phyloP scores from a whole-genome alignment of 1,139 yeast genomes.

The Lodderomyces pseudojiufengensis region DNA sequence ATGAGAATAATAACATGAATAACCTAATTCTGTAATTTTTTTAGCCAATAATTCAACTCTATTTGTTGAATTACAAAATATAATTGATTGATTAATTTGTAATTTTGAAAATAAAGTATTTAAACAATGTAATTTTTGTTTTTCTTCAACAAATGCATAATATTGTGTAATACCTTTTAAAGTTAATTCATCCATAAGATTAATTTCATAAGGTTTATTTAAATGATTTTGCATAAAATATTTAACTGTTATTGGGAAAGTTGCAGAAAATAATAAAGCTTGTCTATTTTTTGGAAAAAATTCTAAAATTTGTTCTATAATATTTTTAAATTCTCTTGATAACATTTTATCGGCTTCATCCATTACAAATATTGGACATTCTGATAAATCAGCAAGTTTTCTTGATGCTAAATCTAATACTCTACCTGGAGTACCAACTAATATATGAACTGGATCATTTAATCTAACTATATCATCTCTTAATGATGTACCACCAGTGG shows the following conservation, averaged over 20 bases:
- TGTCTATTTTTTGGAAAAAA: slow-evolving; percentile 83
- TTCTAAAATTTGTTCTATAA: slow-evolving; percentile 81
- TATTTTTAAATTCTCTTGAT: slow-evolving; percentile 82
- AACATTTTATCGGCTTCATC: slow-evolving; percentile 99
- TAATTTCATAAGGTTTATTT: slow-evolving; percentile 90
- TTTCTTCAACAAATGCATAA: slow-evolving; percentile 96
- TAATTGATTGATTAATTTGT: slow-evolving; percentile 93
- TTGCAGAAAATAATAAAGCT: slow-evolving; percentile 86
- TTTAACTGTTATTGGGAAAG: slow-evolving; percentile 93
- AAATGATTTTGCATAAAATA: slow-evolving; percentile 90
- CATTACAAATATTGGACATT: slow-evolving; percentile 89
- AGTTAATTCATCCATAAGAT: slow-evolving; percentile 95
- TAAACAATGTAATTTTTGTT: slow-evolving; percentile 90
- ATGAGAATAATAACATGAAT: slow-evolving; percentile 94
- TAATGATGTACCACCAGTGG: slow-evolving; percentile 96
- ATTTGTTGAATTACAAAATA: slow-evolving; percentile 93
- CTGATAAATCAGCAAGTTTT: slow-evolving; percentile 79
- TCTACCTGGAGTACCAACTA: slow-evolving; percentile 97
- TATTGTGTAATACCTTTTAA: slow-evolving; percentile 94
- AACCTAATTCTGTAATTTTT: slow-evolving; percentile 93
- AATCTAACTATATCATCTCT: slow-evolving; percentile 93
- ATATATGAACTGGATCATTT: slow-evolving; percentile 84
- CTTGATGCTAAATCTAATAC: slow-evolving; percentile 91
- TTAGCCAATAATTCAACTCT: slow-evolving; percentile 94
- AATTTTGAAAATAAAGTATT: slow-evolving; percentile 91